These are phyloP conservation scores for Beta macrorhiza DNA, from an alignment of 179 eudicot genomes.

Conservation along the genomic window DNA sequence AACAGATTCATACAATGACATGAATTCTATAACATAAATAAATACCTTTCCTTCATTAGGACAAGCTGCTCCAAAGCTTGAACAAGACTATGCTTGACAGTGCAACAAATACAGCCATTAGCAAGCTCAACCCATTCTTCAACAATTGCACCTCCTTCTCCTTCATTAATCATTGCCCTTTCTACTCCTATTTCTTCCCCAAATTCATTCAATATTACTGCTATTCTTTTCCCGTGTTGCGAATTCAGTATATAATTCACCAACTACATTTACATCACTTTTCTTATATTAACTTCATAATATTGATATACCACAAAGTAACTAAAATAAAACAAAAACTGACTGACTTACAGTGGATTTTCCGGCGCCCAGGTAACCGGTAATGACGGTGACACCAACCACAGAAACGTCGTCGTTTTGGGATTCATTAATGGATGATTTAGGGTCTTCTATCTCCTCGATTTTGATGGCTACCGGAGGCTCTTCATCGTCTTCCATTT, in stretches of 20 bases:
- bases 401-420: slow-evolving; percentile 44
- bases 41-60: slow-evolving; percentile 70
- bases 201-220: slow-evolving; percentile 89
- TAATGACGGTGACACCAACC: slow-evolving; percentile 89
- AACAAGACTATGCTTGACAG: slow-evolving; percentile 89
- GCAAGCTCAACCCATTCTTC: slow-evolving; percentile 97
- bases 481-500: slow-evolving; percentile 67
- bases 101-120: slow-evolving; percentile 94
- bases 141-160: slow-evolving; percentile 76
- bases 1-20: no score
- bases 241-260: slow-evolving; percentile 76
- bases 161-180: slow-evolving; percentile 93
- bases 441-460: slow-evolving; percentile 19
- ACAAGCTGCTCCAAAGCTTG: slow-evolving; percentile 96
- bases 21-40: no score
- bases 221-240: slow-evolving; percentile 92
- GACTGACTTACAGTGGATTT: slow-evolving; percentile 68
- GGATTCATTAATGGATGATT: slow-evolving; percentile 19
- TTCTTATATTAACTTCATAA: not conserved
- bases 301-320: not conserved
- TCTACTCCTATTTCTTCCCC: slow-evolving; percentile 96
- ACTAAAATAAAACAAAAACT: not conserved
- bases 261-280: slow-evolving; percentile 44
- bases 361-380: slow-evolving; percentile 95
- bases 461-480: slow-evolving; percentile 76